A percentile compares a stretch with the other conserved stretches of the same genome.
These are phyloP conservation scores for Aspergillus conjunctus DNA, from an alignment of 495 filamentous ascomycete species.

Conservation along the genomic window DNA sequence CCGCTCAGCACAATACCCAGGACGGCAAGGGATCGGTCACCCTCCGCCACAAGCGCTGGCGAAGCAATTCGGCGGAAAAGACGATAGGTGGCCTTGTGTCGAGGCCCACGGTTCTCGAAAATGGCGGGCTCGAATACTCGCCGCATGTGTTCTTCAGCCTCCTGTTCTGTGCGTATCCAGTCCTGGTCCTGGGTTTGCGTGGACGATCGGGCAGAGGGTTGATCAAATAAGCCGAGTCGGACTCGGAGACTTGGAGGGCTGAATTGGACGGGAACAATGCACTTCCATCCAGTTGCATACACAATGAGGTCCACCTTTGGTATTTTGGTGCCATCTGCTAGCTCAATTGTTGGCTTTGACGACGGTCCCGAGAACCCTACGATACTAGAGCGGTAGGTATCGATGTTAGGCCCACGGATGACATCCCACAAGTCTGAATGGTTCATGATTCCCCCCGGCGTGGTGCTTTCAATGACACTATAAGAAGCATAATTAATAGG, in stretches of 20 bases:
- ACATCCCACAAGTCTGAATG: slow-evolving; percentile 38
- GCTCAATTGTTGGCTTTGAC: neutral
- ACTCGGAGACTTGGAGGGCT: slow-evolving; percentile 34
- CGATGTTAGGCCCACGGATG: slow-evolving; percentile 30
- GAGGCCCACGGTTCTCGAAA: slow-evolving; percentile 24
- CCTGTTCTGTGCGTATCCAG: slow-evolving; percentile 27
- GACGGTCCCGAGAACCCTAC: neutral
- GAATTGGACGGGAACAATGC: slow-evolving; percentile 61
- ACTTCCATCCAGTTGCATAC: slow-evolving; percentile 55
- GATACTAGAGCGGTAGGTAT: slow-evolving; percentile 31
- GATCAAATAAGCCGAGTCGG: slow-evolving; percentile 17
- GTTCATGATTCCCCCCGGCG: slow-evolving; percentile 35
- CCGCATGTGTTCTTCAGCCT: slow-evolving; percentile 14
- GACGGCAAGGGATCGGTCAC: slow-evolving; percentile 62
- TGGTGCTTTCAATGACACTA: slow-evolving; percentile 32
- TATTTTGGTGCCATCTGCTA: slow-evolving; percentile 29
- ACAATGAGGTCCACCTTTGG: slow-evolving; percentile 44
- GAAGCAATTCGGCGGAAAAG: slow-evolving; percentile 66
- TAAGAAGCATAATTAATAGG: neutral
- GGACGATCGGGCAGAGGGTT: too few relatives aligned
- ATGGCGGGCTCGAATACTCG: slow-evolving; percentile 16
- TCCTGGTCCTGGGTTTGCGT: neutral
- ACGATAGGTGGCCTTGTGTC: slow-evolving; percentile 28
- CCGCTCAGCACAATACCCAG: slow-evolving; percentile 59
- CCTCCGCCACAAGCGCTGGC: slow-evolving; percentile 47